Conservation (phyloP, 2,329 filamentous ascomycete genomes). For the Colletotrichum sansevieriae region DNA sequence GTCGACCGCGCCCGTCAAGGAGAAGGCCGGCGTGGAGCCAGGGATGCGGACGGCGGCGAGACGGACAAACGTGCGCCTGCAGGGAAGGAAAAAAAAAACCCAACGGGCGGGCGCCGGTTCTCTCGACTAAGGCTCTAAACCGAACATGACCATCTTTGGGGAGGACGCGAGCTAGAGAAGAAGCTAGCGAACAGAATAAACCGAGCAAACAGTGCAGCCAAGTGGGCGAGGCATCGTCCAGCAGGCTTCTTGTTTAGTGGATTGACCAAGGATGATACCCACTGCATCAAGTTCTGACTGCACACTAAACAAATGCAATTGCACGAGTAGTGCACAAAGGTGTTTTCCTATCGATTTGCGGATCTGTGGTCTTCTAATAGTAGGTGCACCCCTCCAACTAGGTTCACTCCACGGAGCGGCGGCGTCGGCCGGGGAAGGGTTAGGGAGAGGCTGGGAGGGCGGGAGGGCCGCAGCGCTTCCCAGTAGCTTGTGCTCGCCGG, state of each 20-base stretch:
- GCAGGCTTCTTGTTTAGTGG: slow-evolving; percentile 40
- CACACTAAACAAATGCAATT: slow-evolving; percentile 7
- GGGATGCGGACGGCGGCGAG: slow-evolving; percentile 20
- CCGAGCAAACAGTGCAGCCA: background rate
- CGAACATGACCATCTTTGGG: background rate
- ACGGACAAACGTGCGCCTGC: slow-evolving; percentile 15
- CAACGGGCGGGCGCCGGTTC: slow-evolving; percentile 11
- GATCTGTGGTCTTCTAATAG: background rate
- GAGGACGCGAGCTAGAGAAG: background rate
- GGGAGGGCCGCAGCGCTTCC: slow-evolving; percentile 19
- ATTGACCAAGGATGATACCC: slow-evolving; percentile 28
- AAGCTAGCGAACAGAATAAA: slow-evolving; percentile 8
- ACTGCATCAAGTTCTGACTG: background rate
- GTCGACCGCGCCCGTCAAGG: slow-evolving; percentile 13
- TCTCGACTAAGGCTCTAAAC: background rate
- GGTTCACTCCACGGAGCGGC: slow-evolving; percentile 27
- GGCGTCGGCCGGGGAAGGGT: slow-evolving; percentile 2
- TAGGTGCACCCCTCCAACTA: background rate
- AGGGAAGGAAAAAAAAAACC: background rate
- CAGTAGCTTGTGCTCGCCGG: slow-evolving; percentile 31
- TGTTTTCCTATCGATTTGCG: slow-evolving; percentile 6
- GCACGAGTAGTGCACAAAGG: slow-evolving; percentile 29
- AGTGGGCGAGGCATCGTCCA: slow-evolving; percentile 23
- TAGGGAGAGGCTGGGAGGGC: slow-evolving; percentile 6
- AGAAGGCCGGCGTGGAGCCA: slow-evolving; percentile 16